Evolutionary conservation across 2,329 filamentous ascomycete species (phyloP).

Genomic region (Plectosphaerella sp.): DNA sequence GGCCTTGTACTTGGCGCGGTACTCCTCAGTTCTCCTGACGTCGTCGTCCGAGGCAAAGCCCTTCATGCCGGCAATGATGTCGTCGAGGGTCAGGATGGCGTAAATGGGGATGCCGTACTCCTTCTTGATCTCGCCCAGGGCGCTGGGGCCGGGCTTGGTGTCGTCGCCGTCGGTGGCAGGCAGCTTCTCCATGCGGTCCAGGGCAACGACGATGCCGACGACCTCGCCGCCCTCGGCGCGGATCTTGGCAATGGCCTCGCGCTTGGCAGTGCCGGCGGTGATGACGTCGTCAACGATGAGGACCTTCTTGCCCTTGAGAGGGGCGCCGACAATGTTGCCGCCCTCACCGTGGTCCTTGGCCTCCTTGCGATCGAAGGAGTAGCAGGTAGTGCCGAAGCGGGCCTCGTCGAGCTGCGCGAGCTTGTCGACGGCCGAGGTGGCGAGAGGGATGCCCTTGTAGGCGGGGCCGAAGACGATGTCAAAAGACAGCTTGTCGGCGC

Average conservation of each 20-base stretch:
- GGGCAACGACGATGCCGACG: conserved; percentile 80
- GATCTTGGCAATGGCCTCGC: conserved; percentile 89
- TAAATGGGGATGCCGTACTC: conserved; percentile 81
- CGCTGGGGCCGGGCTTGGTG: conserved; percentile 66
- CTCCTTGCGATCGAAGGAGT: conserved; percentile 94
- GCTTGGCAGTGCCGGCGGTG: conserved; percentile 89
- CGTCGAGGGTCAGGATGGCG: conserved; percentile 77
- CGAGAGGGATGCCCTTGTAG: conserved; percentile 96
- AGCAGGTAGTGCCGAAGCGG: conserved; percentile 67
- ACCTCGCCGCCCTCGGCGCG: conserved; percentile 78
- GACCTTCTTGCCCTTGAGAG: conserved; percentile 77
- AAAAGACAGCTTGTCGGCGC: conserved; percentile 46
- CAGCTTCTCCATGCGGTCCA: conserved; percentile 84
- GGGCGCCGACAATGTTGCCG: conserved; percentile 84
- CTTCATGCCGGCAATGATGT: conserved; percentile 70
- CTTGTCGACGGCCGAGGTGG: conserved; percentile 70
- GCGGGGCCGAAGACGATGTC: conserved; percentile 91
- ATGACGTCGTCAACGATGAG: conserved; percentile 96
- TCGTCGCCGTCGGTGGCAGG: conserved; percentile 62
- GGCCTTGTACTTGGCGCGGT: conserved; percentile 62
- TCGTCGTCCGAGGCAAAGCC: conserved; percentile 58
- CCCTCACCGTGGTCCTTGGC: conserved; percentile 95
- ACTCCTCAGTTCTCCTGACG: conserved; percentile 66
- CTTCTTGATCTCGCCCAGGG: conserved; percentile 79
- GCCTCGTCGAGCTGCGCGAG: conserved; percentile 64